Base-by-base conservation (phyloP, 768 basidiomycete genomes). In the Amanita exitialis region DNA sequence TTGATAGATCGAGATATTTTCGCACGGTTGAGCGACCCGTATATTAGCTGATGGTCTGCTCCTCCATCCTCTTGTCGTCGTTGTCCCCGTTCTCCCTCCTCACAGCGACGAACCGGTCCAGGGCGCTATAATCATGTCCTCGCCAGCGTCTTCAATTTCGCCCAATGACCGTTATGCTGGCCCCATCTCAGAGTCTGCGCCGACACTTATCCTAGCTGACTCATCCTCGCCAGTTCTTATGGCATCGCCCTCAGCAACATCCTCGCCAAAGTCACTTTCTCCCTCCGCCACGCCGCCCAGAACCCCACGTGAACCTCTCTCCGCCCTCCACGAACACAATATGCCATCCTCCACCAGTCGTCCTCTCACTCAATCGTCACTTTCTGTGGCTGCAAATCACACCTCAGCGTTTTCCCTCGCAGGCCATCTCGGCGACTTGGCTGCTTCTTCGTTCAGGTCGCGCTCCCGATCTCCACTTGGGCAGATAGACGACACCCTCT, bases 171-270 rank as follows among this genome's bases (percentile, higher is more conserved):
- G 30, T 51, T 32, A 20, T 51, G 6, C 35, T 12, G 25, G 34
- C 18, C 20, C 44, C 25, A 13, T 37, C 10, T 28, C 51, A 7
- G 32, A 38, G 3, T 41, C 51, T 16, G 61, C 66, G 63, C 16
- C 48, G n/a, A 45, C 47, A 27, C 53, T 55, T 23, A 57, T 58
- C 5, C 55, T 57, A 32, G 47, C 58, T 18, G 57, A 57, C 37
- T 47, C 55, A n/a, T 36, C 49, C 10, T 41, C 38, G 6, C 52
- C 56, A 8, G 54, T 54, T 6, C 46, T 36, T 12, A 13, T 37
- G 10, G 54, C 34, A n/a, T 51, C 36, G 48, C 30, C 59, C 5
- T 39, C 54, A 7, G 34, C 42, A 48, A 37, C 42, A 41, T 44
- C 44, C 36, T 18, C 35, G 18, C 18, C 52, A 32, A 18, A 18